Conservation (phyloP, 805 yeast genomes). For the Yamadazyma akitaensis region DNA sequence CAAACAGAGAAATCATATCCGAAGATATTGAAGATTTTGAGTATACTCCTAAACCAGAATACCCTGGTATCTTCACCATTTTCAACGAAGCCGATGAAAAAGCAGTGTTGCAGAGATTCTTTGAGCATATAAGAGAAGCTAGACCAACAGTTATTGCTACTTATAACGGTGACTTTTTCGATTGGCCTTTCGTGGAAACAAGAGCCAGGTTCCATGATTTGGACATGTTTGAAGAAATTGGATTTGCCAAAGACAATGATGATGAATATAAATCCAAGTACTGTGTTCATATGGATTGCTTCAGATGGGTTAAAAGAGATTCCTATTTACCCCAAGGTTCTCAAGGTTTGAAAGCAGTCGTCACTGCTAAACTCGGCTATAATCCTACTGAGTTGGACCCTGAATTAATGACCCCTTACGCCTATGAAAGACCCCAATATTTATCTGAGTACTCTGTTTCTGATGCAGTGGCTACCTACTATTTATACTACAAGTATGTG, state of each 20-base stretch:
- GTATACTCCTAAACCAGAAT: slow-evolving; percentile 96
- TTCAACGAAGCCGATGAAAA: slow-evolving; percentile 88
- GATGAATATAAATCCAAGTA: slow-evolving; percentile 91
- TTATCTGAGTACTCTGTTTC: slow-evolving; percentile 97
- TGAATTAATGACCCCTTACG: slow-evolving; percentile 97
- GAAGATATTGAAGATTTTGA: slow-evolving; percentile 96
- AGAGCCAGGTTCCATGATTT: slow-evolving; percentile 81
- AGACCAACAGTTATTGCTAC: slow-evolving; percentile 97
- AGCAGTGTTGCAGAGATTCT: slow-evolving; percentile 69
- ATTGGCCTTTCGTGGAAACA: slow-evolving; percentile 97
- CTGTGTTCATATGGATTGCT: slow-evolving; percentile 97
- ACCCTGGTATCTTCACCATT: slow-evolving; percentile 82
- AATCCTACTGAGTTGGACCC: slow-evolving; percentile 97
- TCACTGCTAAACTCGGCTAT: slow-evolving; percentile 91
- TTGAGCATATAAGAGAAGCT: slow-evolving; percentile 84
- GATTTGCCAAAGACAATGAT: slow-evolving; percentile 83
- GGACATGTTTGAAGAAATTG: slow-evolving; percentile 89
- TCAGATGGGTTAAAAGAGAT: slow-evolving; percentile 96
- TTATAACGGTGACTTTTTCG: slow-evolving; percentile 97
- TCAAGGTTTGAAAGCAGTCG: slow-evolving; percentile 96
- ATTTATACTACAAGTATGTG: slow-evolving; percentile 91
- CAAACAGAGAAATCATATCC: slow-evolving; percentile 90
- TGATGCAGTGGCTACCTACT: slow-evolving; percentile 98
- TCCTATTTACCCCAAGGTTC: slow-evolving; percentile 97
- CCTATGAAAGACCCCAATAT: slow-evolving; percentile 87